Evolutionary conservation across 345 rosid species (phyloP).

Genomic region (Camelina sativa): DNA sequence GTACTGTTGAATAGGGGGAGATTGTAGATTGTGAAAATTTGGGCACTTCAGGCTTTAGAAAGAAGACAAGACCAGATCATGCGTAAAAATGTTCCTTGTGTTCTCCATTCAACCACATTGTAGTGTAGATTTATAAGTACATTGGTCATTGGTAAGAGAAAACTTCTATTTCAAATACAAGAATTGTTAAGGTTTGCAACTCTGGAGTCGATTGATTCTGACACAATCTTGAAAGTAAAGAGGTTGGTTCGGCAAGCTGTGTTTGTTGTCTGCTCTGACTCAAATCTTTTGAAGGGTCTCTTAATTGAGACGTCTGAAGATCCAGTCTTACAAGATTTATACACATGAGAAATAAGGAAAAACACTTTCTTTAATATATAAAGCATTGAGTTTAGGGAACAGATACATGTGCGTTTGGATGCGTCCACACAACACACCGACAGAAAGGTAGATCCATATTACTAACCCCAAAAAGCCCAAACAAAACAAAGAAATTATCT

Average conservation of each 20-base stretch:
- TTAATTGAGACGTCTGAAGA: slow-evolving; percentile 5
- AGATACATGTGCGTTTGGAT: slow-evolving; percentile 37
- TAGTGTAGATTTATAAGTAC: slow-evolving; percentile 2
- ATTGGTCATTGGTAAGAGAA: not conserved
- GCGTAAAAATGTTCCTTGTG: slow-evolving; percentile 7
- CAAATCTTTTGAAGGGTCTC: not conserved
- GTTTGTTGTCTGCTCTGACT: slow-evolving; percentile 21
- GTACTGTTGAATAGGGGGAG: not conserved
- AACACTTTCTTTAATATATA: no score
- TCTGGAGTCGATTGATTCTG: slow-evolving; percentile 29
- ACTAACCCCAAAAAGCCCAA: not conserved
- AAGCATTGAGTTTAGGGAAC: slow-evolving; percentile 21
- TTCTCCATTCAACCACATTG: not conserved
- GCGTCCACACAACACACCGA: slow-evolving; percentile 42
- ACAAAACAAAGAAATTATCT: not conserved
- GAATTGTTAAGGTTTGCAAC: slow-evolving; percentile 12
- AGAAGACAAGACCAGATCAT: slow-evolving; percentile 6
- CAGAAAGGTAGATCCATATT: slow-evolving; percentile 32
- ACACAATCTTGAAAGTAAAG: slow-evolving; percentile 4
- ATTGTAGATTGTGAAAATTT: not conserved
- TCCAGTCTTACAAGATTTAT: slow-evolving; percentile 12
- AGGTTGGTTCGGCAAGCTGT: slow-evolving; percentile 14
- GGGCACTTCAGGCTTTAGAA: not conserved
- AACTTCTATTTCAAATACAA: not conserved
- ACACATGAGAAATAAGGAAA: not conserved